Conservation (phyloP, 129 eudicot species). For the Flaveria linearis region DNA sequence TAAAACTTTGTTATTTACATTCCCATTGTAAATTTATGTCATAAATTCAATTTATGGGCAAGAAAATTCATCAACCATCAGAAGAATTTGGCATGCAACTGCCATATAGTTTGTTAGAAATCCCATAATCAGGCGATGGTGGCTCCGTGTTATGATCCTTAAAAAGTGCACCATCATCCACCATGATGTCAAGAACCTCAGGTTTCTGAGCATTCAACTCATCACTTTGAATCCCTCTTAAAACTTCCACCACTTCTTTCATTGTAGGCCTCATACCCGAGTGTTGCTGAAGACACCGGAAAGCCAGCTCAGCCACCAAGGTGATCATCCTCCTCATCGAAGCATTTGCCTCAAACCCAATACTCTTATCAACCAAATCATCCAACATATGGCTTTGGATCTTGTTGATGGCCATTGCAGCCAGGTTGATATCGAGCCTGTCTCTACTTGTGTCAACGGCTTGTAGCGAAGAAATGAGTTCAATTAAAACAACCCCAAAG, state of each 20-base stretch:
- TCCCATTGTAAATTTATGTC: slow-evolving; percentile 18
- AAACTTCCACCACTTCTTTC: slow-evolving; percentile 64
- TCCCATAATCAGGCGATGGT: slow-evolving; percentile 60
- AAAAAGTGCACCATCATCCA: slow-evolving; percentile 47
- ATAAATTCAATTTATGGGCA: not conserved
- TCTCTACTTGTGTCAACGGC: slow-evolving; percentile 84
- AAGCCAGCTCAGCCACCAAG: slow-evolving; percentile 75
- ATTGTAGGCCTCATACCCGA: slow-evolving; percentile 85
- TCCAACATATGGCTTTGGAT: slow-evolving; percentile 57
- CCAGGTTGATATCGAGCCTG: slow-evolving; percentile 68
- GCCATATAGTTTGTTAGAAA: slow-evolving; percentile 43
- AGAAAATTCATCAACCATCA: slow-evolving; percentile 20
- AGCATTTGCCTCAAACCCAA: slow-evolving; percentile 51
- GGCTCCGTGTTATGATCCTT: slow-evolving; percentile 47
- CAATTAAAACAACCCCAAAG: slow-evolving; percentile 85
- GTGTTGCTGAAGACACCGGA: slow-evolving; percentile 78
- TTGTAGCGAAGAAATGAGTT: slow-evolving; percentile 76
- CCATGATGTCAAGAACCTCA: slow-evolving; percentile 60
- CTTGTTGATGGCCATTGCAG: slow-evolving; percentile 74
- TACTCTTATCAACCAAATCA: slow-evolving; percentile 67
- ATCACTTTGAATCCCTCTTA: slow-evolving; percentile 55
- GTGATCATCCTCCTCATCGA: slow-evolving; percentile 62
- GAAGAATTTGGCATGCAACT: slow-evolving; percentile 47
- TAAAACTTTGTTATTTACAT: slow-evolving; percentile 37
- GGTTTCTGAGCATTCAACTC: slow-evolving; percentile 49